Conservation (phyloP, 1,284 basidiomycete genomes). For the Sporisorium reilianum region DNA sequence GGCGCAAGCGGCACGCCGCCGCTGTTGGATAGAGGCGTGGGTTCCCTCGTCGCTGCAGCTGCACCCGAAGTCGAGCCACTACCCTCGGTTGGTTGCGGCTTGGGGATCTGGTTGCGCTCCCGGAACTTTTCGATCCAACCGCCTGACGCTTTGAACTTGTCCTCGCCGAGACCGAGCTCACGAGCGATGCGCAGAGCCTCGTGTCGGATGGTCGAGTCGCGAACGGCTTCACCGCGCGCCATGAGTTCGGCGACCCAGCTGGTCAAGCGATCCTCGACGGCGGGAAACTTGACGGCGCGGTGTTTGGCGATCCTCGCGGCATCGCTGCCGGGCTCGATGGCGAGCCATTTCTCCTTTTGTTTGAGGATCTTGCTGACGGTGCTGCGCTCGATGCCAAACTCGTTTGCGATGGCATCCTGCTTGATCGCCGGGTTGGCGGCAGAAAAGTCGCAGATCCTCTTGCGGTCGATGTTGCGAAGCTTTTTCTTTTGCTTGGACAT, state of each 20-base stretch:
- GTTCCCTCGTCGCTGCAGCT: neutral
- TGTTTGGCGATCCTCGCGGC: constrained; percentile 55
- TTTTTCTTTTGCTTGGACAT: constrained; percentile 52
- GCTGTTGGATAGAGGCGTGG: constrained; percentile 3
- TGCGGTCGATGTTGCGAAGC: constrained; percentile 52
- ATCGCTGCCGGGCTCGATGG: constrained; percentile 70
- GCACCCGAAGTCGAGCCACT: neutral
- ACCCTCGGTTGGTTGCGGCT: constrained; percentile 49
- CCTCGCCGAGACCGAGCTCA: constrained; percentile 74
- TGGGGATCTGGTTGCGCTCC: constrained; percentile 79
- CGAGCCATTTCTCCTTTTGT: constrained; percentile 83
- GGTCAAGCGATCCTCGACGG: constrained; percentile 77
- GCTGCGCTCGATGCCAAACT: constrained; percentile 85
- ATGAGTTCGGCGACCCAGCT: constrained; percentile 76
- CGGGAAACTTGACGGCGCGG: constrained; percentile 74
- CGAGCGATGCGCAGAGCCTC: constrained; percentile 80
- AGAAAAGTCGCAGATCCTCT: constrained; percentile 48
- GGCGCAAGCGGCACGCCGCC: constrained; percentile 8
- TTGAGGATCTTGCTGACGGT: constrained; percentile 94
- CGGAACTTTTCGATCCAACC: constrained; percentile 95
- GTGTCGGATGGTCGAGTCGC: constrained; percentile 78
- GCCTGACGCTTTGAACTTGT: constrained; percentile 87
- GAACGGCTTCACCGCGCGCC: constrained; percentile 74
- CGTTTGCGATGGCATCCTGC: constrained; percentile 62
- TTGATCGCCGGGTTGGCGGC: constrained; percentile 38